These are phyloP conservation scores for Starmerella asiatica DNA, from an alignment of 805 yeast genomes.

Conservation along the genomic window DNA sequence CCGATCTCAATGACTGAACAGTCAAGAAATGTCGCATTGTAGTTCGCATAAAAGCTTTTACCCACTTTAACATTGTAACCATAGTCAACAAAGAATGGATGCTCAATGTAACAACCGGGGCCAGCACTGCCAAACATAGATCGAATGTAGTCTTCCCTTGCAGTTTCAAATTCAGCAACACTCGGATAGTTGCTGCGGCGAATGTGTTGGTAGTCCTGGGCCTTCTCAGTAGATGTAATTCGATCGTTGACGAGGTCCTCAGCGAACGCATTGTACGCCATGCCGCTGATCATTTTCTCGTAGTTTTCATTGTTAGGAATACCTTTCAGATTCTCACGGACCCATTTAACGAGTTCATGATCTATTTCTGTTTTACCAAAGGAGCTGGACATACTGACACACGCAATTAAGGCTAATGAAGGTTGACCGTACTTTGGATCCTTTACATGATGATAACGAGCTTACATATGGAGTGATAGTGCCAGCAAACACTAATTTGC, in stretches of 20 bases:
- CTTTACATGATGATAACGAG: background rate
- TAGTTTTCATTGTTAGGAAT: slow-evolving; percentile 29
- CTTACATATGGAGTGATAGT: too few relatives aligned
- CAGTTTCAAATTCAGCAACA: slow-evolving; percentile 25
- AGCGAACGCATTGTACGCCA: slow-evolving; percentile 31
- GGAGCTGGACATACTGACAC: background rate
- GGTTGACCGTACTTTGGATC: too few relatives aligned
- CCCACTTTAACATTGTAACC: slow-evolving; percentile 51
- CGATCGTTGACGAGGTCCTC: slow-evolving; percentile 24
- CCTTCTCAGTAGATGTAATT: slow-evolving; percentile 23
- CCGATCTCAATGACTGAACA: slow-evolving; percentile 50
- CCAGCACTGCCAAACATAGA: slow-evolving; percentile 40
- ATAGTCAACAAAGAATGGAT: slow-evolving; percentile 51
- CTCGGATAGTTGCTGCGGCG: slow-evolving; percentile 21
- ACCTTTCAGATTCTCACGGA: slow-evolving; percentile 6
- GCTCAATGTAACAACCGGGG: slow-evolving; percentile 34
- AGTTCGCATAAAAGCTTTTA: slow-evolving; percentile 46
- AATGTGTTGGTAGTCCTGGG: slow-evolving; percentile 23
- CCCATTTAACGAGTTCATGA: slow-evolving; percentile 14
- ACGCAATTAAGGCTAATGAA: too few relatives aligned
- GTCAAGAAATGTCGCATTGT: slow-evolving; percentile 41
- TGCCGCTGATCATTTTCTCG: slow-evolving; percentile 43
- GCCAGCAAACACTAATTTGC: background rate
- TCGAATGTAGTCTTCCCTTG: slow-evolving; percentile 30
- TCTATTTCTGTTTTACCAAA: slow-evolving; percentile 2